Evolutionary conservation across 805 yeast species (phyloP), one percentile per base, ranked within the genome.

Genomic region (Clavispora phyllophila): DNA sequence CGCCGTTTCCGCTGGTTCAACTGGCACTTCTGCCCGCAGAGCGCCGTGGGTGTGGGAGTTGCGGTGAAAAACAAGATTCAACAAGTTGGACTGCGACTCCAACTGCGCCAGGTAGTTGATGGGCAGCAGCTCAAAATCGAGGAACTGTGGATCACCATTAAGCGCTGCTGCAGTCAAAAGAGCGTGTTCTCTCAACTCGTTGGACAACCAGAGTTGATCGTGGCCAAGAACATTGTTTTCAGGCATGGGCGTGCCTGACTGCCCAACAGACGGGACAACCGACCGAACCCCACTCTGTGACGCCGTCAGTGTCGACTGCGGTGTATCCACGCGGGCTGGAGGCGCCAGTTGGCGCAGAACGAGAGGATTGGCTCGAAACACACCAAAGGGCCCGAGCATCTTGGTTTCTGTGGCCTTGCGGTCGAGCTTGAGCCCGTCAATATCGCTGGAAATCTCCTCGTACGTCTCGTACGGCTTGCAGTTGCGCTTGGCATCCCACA

Each of bases 371-470:
- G 49, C 46, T 15, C 31, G 42, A 15, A 88, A 87, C 0, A 87
- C 93, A 1, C 95, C 95, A 67, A 87, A 89, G 12, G 93, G 95
- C 1, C 96, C 95, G 35, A 75, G 62, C 4, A 75, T 54, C 63
- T 75, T 71, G 0, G 87, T 82, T 8, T 39, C 48, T 3, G 37
- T 23, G 19, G 46, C 8, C 32, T 70, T 68, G 3, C 66, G 68
- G 20, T 66, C 57, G 1, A 57, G 59, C 9, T 75, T 65, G 18
- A 66, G 65, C 38, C 56, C 48, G 20, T 46, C 73, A 38, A 86
- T 65, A 51, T 85, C 87, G 34, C 69, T 68, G 59, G 89, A 96
- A 81, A 89, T 82, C 17, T 87, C 95, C 27, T 84, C 88, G 58
- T 88, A 87, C n/a, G 79, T 76, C 42, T 72, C 76, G 60, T 84